Percentiles rank a stretch among this genome's conserved stretches.
Evolutionary conservation across 1,139 yeast genomes (phyloP).

Genomic region (Magnusiomyces sp.): DNA sequence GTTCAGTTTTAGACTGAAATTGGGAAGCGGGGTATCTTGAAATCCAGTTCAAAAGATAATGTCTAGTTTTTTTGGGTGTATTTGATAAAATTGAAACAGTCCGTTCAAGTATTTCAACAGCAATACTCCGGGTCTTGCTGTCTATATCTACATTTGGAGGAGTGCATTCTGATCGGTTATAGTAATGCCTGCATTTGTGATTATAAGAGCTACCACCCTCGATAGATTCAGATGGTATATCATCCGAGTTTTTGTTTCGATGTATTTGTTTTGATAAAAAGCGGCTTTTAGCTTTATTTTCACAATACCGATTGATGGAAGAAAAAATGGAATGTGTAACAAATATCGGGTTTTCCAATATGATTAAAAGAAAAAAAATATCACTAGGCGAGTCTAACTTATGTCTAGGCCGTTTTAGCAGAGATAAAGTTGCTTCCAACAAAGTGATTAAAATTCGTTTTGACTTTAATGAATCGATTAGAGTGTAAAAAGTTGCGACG

Average conservation of each 20-base stretch:
- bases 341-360: conserved; percentile 29
- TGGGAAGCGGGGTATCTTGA: conserved; percentile 32
- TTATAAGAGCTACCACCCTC: too few species aligned
- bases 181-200: too few species aligned
- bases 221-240: not conserved
- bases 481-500: conserved; percentile 21
- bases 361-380: conserved; percentile 25
- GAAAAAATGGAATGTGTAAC: conserved; percentile 22
- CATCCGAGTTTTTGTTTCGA: not conserved
- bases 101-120: conserved; percentile 60
- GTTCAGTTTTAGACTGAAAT: conserved; percentile 28
- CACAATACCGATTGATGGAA: too few species aligned
- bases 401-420: conserved; percentile 25
- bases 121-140: conserved; percentile 23
- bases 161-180: too few species aligned
- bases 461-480: conserved; percentile 16
- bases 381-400: conserved; percentile 21
- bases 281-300: not conserved
- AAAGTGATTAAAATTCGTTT: conserved; percentile 19
- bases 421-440: conserved; percentile 17
- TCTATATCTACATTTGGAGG: conserved; percentile 1
- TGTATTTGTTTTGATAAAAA: not conserved
- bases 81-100: conserved; percentile 58
- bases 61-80: conserved; percentile 36
- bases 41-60: conserved; percentile 52